Percentiles rank a stretch among this genome's conserved stretches.
Evolutionary conservation across 202 grass and related monocot species (phyloP).

Genomic region (Musa balbisiana): DNA sequence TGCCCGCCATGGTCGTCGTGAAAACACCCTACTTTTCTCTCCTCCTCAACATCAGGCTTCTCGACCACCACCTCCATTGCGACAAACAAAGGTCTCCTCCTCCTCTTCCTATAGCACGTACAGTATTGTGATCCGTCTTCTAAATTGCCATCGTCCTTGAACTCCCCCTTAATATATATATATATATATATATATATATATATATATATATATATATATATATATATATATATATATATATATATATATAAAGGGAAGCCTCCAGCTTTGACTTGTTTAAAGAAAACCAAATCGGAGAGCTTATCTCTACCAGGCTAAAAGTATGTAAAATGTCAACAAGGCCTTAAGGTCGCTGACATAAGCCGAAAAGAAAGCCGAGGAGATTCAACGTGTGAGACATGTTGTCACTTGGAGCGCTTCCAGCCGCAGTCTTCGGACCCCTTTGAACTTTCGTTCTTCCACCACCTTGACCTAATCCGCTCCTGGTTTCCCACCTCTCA

Average conservation of each 20-base stretch:
- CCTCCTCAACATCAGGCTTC: slow-evolving; percentile 4
- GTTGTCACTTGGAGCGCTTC: slow-evolving; percentile 25
- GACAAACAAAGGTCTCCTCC: slow-evolving; percentile 18
- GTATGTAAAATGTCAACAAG: slow-evolving; percentile 28
- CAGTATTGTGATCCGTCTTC: not conserved
- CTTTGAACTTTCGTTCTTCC: not conserved
- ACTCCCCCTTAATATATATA: slow-evolving; percentile 4
- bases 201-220: slow-evolving; percentile 29
- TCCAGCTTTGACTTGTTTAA: slow-evolving; percentile 27
- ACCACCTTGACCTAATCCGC: no score
- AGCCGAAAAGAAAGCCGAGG: slow-evolving; percentile 21
- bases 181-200: slow-evolving; percentile 31
- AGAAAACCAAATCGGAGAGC: slow-evolving; percentile 15
- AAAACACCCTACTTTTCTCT: not conserved
- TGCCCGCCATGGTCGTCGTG: not conserved
- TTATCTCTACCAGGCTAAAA: slow-evolving; percentile 24
- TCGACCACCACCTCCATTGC: slow-evolving; percentile 26
- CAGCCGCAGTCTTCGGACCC: slow-evolving; percentile 19
- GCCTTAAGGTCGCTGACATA: slow-evolving; percentile 14
- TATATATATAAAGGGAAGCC: slow-evolving; percentile 24
- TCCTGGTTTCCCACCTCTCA: not conserved
- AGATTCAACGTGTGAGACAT: slow-evolving; percentile 67
- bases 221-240: slow-evolving; percentile 23
- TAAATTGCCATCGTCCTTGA: slow-evolving; percentile 10
- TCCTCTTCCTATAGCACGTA: slow-evolving; percentile 9